phyloP scores from a whole-genome alignment of 2,329 filamentous ascomycete genomes.

The Cordyceps farinosa region DNA sequence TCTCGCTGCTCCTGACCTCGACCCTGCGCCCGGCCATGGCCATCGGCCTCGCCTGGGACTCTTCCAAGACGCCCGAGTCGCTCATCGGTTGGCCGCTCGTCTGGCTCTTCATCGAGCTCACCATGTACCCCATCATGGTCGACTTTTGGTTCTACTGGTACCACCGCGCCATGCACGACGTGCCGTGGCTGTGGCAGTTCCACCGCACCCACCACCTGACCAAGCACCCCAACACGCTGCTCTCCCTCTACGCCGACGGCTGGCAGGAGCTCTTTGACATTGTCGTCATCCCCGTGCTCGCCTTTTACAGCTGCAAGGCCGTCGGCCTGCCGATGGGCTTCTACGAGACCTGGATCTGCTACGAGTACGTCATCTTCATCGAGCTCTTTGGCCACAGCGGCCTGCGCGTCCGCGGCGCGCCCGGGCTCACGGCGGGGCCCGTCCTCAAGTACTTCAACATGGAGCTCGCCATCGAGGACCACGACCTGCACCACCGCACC shows the following conservation, averaged over 20 bases:
- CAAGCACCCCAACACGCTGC: constrained; percentile 41
- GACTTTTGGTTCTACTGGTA: constrained; percentile 46
- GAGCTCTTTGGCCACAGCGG: constrained; percentile 38
- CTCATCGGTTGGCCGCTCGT: constrained; percentile 24
- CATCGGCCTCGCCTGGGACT: constrained; percentile 31
- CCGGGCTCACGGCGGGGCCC: constrained; percentile 31
- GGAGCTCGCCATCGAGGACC: constrained; percentile 41
- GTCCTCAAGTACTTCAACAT: constrained; percentile 30
- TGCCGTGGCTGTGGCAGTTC: constrained; percentile 38
- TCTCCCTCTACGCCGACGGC: constrained; percentile 39
- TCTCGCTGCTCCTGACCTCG: constrained; percentile 32
- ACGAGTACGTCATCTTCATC: constrained; percentile 39
- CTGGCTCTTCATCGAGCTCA: constrained; percentile 37
- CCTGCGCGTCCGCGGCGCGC: constrained; percentile 33
- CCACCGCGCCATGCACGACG: constrained; percentile 40
- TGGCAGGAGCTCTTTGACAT: constrained; percentile 43
- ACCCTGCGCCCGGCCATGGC: constrained; percentile 32
- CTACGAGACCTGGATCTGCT: constrained; percentile 45
- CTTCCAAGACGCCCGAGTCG: constrained; percentile 17
- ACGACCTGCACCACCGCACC: constrained; percentile 37
- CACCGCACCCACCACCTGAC: constrained; percentile 44
- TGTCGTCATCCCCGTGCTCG: constrained; percentile 37
- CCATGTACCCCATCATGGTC: constrained; percentile 39
- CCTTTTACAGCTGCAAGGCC: constrained; percentile 32
- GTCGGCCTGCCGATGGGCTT: constrained; percentile 41